Conservation (phyloP, 768 basidiomycete species). For the Hydnomerulius pinastri region DNA sequence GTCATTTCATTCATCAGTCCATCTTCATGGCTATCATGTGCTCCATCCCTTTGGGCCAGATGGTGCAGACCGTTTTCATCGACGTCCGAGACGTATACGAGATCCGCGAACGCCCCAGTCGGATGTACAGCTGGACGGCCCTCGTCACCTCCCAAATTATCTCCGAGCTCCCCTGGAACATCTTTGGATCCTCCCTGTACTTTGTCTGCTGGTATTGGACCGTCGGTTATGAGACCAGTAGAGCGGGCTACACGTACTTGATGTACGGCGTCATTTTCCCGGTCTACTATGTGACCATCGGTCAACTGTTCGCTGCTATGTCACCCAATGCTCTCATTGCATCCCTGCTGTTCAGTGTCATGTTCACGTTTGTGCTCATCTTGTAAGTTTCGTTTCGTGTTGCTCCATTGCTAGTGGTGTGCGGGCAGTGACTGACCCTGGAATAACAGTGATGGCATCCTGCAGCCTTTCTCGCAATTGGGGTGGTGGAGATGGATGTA, state of each 20-base stretch:
- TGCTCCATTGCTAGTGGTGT: neutral
- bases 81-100: slow-evolving; percentile 56
- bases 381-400: slow-evolving; percentile 32
- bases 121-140: slow-evolving; percentile 64
- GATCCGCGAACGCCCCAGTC: slow-evolving; percentile 59
- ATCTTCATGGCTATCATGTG: slow-evolving; percentile 54
- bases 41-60: slow-evolving; percentile 52
- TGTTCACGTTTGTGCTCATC: slow-evolving; percentile 44
- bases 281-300: slow-evolving; percentile 44
- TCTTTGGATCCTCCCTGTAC: no score
- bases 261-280: slow-evolving; percentile 39
- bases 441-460: slow-evolving; percentile 46
- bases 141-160: slow-evolving; percentile 50
- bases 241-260: slow-evolving; percentile 43
- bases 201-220: no score
- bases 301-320: slow-evolving; percentile 44
- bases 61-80: slow-evolving; percentile 60
- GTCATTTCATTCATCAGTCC: slow-evolving; percentile 34
- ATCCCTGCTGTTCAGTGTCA: slow-evolving; percentile 38
- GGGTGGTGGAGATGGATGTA: no score
- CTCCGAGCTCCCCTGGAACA: no score
- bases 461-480: slow-evolving; percentile 43
- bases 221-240: slow-evolving; percentile 29
- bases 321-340: slow-evolving; percentile 44
- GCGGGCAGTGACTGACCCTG: neutral